Percentiles rank a stretch among this genome's conserved stretches.
Conservation (phyloP, 75 land plant genomes). For the Ceratopteris richardii region DNA sequence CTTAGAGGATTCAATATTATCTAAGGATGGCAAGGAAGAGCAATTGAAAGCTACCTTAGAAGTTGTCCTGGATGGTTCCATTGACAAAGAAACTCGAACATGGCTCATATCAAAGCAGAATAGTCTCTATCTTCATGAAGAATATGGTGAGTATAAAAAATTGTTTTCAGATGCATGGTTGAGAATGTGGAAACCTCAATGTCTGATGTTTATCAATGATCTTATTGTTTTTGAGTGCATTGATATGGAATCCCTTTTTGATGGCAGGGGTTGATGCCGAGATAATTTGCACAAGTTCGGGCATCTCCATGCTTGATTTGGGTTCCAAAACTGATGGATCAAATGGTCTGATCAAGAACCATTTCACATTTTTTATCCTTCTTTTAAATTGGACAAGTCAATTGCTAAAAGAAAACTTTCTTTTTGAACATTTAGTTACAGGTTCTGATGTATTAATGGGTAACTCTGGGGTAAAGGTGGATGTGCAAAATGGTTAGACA, state of each 20-base stretch:
- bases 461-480: neutral
- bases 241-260: too few species aligned
- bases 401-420: too few species aligned
- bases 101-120: slow-evolving; percentile 30
- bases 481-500: neutral
- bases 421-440: neutral
- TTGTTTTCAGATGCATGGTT: neutral
- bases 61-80: slow-evolving; percentile 7
- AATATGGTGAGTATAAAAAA: slow-evolving; percentile 15
- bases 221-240: too few species aligned
- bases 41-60: neutral
- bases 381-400: too few species aligned
- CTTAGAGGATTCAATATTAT: neutral
- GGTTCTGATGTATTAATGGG: neutral
- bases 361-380: neutral
- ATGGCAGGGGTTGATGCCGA: too few species aligned
- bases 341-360: neutral
- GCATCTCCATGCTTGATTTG: neutral
- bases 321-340: neutral
- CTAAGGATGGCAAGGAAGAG: slow-evolving; percentile 1
- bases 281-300: neutral
- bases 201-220: neutral
- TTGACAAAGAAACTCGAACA: slow-evolving; percentile 20
- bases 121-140: slow-evolving; percentile 14
- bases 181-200: neutral